Percentiles rank a stretch among this genome's conserved stretches.
Evolutionary conservation across 2,329 filamentous ascomycete genomes (phyloP).

Genomic region (Xylariaceae sp.): DNA sequence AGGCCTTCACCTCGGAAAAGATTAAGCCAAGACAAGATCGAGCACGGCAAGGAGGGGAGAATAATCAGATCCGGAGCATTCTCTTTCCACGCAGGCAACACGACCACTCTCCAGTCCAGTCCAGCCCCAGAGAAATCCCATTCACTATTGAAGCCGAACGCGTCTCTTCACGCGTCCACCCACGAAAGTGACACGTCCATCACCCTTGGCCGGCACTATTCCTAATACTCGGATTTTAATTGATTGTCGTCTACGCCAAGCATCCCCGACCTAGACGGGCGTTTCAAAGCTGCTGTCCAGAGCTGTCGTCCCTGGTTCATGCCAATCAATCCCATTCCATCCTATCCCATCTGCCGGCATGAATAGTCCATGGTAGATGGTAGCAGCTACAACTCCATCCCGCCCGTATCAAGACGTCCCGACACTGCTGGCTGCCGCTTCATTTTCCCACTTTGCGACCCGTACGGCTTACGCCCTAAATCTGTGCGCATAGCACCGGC

Average conservation of each 20-base stretch:
- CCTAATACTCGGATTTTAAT: constrained; percentile 32
- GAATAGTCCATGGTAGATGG: background rate
- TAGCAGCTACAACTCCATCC: background rate
- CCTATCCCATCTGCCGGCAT: background rate
- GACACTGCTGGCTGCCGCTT: background rate
- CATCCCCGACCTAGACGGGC: background rate
- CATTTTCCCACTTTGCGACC: background rate
- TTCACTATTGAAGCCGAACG: constrained; percentile 9
- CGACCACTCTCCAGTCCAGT: background rate
- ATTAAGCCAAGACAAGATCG: background rate
- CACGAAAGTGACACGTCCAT: constrained; percentile 36
- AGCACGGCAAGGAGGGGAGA: background rate
- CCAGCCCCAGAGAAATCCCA: background rate
- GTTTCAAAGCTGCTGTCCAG: constrained; percentile 3
- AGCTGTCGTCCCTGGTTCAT: background rate
- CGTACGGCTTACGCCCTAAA: background rate
- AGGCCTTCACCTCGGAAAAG: background rate
- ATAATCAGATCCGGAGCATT: background rate
- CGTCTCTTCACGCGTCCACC: constrained; percentile 24
- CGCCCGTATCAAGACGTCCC: background rate
- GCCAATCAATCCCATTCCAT: background rate
- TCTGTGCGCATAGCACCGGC: background rate
- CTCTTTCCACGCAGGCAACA: background rate
- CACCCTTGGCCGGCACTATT: constrained; percentile 24
- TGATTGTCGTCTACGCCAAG: constrained; percentile 25